Conservation (phyloP, 148 eudicot species). For the Fagopyrum esculentum region DNA sequence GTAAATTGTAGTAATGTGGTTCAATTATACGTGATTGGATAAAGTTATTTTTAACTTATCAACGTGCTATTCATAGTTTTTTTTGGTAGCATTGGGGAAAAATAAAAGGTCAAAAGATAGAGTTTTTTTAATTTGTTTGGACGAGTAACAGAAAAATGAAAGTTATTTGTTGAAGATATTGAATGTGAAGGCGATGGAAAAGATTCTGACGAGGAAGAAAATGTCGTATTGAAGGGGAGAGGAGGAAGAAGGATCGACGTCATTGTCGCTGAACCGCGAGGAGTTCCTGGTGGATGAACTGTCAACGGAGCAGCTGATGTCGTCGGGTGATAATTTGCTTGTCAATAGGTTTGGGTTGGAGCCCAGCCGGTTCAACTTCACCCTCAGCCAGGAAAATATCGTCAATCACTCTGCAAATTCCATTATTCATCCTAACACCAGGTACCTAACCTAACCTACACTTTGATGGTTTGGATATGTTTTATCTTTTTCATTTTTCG, state of each 20-base stretch:
- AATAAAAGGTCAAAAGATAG: background rate
- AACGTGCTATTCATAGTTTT: too few relatives aligned
- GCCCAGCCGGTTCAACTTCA: conserved; percentile 20
- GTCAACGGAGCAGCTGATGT: conserved; percentile 28
- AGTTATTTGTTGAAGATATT: too few relatives aligned
- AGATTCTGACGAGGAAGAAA: conserved; percentile 20
- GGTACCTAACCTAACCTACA: too few relatives aligned
- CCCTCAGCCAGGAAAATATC: conserved; percentile 29
- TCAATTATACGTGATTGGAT: too few relatives aligned
- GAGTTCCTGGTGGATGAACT: conserved; percentile 40
- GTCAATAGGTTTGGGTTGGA: conserved; percentile 33
- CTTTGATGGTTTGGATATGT: too few relatives aligned
- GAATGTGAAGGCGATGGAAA: conserved; percentile 11
- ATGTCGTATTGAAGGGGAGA: conserved; percentile 7
- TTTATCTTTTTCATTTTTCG: background rate
- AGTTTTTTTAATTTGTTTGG: too few relatives aligned
- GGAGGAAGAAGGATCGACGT: conserved; percentile 16
- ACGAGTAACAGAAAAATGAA: too few relatives aligned
- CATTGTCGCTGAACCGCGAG: conserved; percentile 16
- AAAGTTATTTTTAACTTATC: too few relatives aligned
- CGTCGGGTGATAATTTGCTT: conserved; percentile 9
- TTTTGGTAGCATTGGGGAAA: background rate
- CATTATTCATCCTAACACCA: conserved; percentile 53
- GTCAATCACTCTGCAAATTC: conserved; percentile 34
- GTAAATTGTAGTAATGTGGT: too few relatives aligned